phyloP scores from a whole-genome alignment of 75 land plant genomes.

The Azolla pinnata region DNA sequence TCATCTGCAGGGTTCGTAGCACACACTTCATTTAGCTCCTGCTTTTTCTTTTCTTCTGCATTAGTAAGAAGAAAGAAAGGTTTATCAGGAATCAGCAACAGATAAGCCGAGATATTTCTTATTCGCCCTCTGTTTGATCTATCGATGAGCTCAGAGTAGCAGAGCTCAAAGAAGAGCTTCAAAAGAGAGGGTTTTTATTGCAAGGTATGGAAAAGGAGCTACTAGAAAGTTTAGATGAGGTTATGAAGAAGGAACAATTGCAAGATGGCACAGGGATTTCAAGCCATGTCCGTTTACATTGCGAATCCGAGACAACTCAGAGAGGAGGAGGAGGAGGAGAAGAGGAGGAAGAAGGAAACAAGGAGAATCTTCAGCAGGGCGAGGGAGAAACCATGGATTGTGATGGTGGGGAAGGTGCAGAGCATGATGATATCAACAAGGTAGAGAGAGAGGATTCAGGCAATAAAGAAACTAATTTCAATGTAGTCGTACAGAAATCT shows the following conservation, averaged over 20 bases:
- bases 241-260: conserved; percentile 31
- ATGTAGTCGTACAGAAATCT: background rate
- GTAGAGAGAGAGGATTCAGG: background rate
- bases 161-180: conserved; percentile 83
- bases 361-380: background rate
- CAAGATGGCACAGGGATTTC: too few species aligned
- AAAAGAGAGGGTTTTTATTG: conserved; percentile 44
- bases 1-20: too few species aligned
- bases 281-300: too few species aligned
- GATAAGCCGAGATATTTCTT: too few species aligned
- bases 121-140: too few species aligned
- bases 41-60: too few species aligned
- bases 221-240: conserved; percentile 61
- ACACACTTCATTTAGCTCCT: too few species aligned
- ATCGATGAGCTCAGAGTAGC: conserved; percentile 93
- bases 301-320: too few species aligned
- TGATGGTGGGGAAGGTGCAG: background rate
- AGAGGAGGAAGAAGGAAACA: background rate
- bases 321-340: background rate
- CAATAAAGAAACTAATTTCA: background rate
- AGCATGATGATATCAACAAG: background rate
- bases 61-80: too few species aligned
- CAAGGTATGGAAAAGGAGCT: conserved; percentile 84
- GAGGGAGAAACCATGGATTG: background rate
- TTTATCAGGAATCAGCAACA: too few species aligned